Conservation (phyloP, 2,329 filamentous ascomycete genomes). For the Fulvia fulva region DNA sequence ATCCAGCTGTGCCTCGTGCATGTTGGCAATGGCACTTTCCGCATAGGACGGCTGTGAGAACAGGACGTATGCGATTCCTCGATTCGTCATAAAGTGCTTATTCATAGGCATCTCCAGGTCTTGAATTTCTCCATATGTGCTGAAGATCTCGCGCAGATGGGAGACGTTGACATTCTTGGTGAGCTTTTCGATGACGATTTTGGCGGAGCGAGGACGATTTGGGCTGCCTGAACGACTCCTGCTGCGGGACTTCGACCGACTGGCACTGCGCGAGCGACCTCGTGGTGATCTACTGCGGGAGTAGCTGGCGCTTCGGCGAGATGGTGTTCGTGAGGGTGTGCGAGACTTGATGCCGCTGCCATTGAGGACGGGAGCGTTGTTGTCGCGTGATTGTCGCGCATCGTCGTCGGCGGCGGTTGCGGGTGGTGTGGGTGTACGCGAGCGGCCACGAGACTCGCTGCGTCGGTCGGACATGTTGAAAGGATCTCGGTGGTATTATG, state of each 20-base stretch:
- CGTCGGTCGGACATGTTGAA: constrained; percentile 19
- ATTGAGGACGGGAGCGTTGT: constrained; percentile 27
- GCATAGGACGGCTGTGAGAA: constrained; percentile 74
- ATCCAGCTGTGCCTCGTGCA: constrained; percentile 92
- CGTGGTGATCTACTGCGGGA: constrained; percentile 32
- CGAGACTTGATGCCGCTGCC: constrained; percentile 28
- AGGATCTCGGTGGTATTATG: neutral
- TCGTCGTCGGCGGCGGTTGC: constrained; percentile 23
- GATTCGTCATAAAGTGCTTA: constrained; percentile 77
- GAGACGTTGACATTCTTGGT: constrained; percentile 90
- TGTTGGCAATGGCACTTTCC: constrained; percentile 77
- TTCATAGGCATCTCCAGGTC: constrained; percentile 90
- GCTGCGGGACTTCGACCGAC: constrained; percentile 12
- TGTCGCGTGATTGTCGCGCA: constrained; percentile 32
- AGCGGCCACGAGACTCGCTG: constrained; percentile 41
- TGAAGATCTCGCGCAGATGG: constrained; percentile 89
- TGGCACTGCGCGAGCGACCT: constrained; percentile 15
- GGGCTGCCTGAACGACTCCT: constrained; percentile 19
- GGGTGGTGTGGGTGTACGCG: constrained; percentile 26
- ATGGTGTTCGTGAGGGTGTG: constrained; percentile 11
- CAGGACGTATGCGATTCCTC: constrained; percentile 89
- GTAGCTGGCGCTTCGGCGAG: constrained; percentile 4
- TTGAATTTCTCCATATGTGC: constrained; percentile 77
- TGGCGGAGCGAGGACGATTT: constrained; percentile 26
- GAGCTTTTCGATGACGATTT: constrained; percentile 95